Conservation (phyloP, 1,139 yeast species). For the Saccharomyces pastorianus region DNA sequence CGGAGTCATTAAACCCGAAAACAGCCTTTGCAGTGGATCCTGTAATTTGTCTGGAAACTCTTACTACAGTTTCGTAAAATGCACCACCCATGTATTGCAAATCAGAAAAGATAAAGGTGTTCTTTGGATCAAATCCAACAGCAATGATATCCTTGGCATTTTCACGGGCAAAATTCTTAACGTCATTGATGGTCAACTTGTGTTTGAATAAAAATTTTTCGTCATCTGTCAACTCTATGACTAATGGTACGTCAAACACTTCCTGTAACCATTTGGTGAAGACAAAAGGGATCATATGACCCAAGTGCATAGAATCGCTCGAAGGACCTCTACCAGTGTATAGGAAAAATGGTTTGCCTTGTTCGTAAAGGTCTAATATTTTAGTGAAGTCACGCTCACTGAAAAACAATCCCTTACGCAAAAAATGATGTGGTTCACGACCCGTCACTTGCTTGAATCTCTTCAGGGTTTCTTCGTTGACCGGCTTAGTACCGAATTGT, state of each 20-base stretch:
- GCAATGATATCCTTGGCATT: slow-evolving; percentile 93
- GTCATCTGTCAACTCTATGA: slow-evolving; percentile 93
- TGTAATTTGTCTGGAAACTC: slow-evolving; percentile 91
- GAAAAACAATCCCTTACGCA: slow-evolving; percentile 88
- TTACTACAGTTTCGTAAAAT: slow-evolving; percentile 88
- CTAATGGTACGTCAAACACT: slow-evolving; percentile 94
- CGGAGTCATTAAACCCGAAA: slow-evolving; percentile 94
- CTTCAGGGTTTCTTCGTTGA: slow-evolving; percentile 60
- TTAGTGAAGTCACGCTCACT: slow-evolving; percentile 79
- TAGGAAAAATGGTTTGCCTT: slow-evolving; percentile 88
- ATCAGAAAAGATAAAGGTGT: slow-evolving; percentile 92
- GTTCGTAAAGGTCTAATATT: slow-evolving; percentile 83
- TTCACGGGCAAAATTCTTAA: slow-evolving; percentile 64
- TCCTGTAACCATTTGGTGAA: slow-evolving; percentile 98
- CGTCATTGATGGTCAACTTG: slow-evolving; percentile 80
- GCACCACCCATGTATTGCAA: slow-evolving; percentile 88
- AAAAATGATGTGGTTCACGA: slow-evolving; percentile 81
- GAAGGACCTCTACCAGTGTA: slow-evolving; percentile 99
- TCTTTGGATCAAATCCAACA: slow-evolving; percentile 88
- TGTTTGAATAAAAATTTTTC: slow-evolving; percentile 94
- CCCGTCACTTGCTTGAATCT: slow-evolving; percentile 83
- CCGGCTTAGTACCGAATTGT: slow-evolving; percentile 79
- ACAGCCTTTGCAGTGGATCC: slow-evolving; percentile 94
- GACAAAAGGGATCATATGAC: slow-evolving; percentile 91
- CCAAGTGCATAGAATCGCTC: slow-evolving; percentile 90